These are phyloP conservation scores for Hygrophila difformis DNA, from an alignment of 257 asterid species.

Conservation along the genomic window DNA sequence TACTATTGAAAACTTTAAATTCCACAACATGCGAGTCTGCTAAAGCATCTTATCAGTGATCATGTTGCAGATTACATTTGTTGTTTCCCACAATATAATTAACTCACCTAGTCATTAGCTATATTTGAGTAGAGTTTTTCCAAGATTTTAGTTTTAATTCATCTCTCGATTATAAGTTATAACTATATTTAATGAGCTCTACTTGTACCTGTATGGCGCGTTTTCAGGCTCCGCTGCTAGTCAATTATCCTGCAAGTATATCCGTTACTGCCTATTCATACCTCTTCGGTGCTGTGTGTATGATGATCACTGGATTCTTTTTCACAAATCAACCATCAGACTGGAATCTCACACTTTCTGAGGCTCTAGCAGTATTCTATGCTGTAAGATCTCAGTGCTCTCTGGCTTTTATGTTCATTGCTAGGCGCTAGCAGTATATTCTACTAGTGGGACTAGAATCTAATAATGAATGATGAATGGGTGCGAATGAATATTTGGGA, in stretches of 20 bases:
- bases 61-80: too few species aligned
- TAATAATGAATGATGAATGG: too few species aligned
- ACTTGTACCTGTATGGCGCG: conserved; percentile 1
- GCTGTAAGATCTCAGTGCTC: conserved; percentile 44
- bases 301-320: conserved; percentile 45
- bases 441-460: too few species aligned
- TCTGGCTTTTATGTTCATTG: too few species aligned
- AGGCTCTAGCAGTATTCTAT: conserved; percentile 55
- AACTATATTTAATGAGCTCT: background rate
- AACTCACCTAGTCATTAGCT: too few species aligned
- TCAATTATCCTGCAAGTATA: conserved; percentile 68
- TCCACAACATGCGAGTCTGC: too few species aligned
- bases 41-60: too few species aligned
- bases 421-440: too few species aligned
- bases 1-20: too few species aligned
- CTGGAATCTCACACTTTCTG: conserved; percentile 58
- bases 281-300: conserved; percentile 45
- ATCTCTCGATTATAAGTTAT: too few species aligned
- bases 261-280: conserved; percentile 75
- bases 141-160: background rate
- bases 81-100: too few species aligned
- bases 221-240: conserved; percentile 77
- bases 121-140: conserved; percentile 3
- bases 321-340: conserved; percentile 35
- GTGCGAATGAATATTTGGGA: too few species aligned